Percentiles rank a stretch among this genome's conserved stretches.
Conservation (phyloP, 2,329 filamentous ascomycete genomes). For the Thielaviopsis punctulata region DNA sequence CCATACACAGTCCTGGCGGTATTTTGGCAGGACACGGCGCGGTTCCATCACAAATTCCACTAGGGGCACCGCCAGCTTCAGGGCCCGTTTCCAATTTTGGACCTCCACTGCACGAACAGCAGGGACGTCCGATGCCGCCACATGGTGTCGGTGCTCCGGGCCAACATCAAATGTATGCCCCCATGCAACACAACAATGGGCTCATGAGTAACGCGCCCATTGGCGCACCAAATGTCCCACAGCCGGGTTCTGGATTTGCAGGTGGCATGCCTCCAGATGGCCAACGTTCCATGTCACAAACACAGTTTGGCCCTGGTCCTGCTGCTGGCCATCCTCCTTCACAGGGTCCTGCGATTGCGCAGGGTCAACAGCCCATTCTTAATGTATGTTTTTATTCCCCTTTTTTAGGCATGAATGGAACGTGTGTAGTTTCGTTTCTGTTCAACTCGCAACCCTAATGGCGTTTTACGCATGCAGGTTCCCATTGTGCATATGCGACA, state of each 20-base stretch:
- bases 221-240: slow-evolving; percentile 38
- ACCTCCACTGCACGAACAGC: slow-evolving; percentile 35
- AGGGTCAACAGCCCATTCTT: slow-evolving; percentile 27
- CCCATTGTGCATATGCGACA: neutral
- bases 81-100: slow-evolving; percentile 29
- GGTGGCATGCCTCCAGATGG: slow-evolving; percentile 1
- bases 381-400: slow-evolving; percentile 29
- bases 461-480: neutral
- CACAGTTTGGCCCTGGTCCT: slow-evolving; percentile 8
- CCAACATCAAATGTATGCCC: slow-evolving; percentile 41
- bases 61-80: slow-evolving; percentile 34
- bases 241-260: neutral
- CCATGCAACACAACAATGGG: slow-evolving; percentile 32
- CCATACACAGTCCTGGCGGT: slow-evolving; percentile 84
- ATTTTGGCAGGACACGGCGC: slow-evolving; percentile 59
- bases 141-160: slow-evolving; percentile 29
- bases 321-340: slow-evolving; percentile 19
- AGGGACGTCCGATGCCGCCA: slow-evolving; percentile 33
- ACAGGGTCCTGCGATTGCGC: slow-evolving; percentile 23
- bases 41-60: slow-evolving; percentile 33
- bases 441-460: neutral
- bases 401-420: neutral
- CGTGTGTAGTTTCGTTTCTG: neutral
- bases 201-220: slow-evolving; percentile 33
- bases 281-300: slow-evolving; percentile 10